A percentile compares a stretch with the other conserved stretches of the same genome.
Evolutionary conservation across 1,284 basidiomycete genomes (phyloP).

Genomic region (Singerocomus rubriflavus): DNA sequence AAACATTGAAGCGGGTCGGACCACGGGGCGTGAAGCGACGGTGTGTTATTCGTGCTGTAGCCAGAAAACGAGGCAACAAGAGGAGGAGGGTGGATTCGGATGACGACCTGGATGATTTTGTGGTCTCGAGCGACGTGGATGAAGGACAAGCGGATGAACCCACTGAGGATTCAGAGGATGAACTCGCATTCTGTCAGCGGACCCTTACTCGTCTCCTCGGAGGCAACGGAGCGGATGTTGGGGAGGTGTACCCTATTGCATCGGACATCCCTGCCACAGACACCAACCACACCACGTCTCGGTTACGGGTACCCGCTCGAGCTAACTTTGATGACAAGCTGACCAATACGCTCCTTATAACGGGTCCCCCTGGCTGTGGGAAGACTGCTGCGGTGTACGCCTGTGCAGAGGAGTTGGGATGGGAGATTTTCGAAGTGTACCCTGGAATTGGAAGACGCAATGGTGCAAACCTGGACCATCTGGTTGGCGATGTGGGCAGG

Average conservation of each 20-base stretch:
- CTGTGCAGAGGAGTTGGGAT: conserved; percentile 89
- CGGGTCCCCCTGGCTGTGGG: conserved; percentile 82
- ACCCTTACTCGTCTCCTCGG: conserved; percentile 16
- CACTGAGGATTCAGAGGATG: conserved; percentile 35
- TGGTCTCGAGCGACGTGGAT: conserved; percentile 45
- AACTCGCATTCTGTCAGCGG: conserved; percentile 31
- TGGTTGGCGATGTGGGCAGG: conserved; percentile 91
- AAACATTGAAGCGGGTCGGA: conserved; percentile 28
- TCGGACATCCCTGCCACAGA: conserved; percentile 13
- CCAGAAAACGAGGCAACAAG: conserved; percentile 44
- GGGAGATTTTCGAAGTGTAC: conserved; percentile 96
- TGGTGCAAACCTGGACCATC: conserved; percentile 72
- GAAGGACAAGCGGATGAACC: conserved; percentile 38
- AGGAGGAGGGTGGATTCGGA: conserved; percentile 49
- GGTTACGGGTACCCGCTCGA: conserved; percentile 6
- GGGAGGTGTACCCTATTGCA: conserved; percentile 24
- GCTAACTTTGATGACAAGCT: conserved; percentile 47
- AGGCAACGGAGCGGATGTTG: not conserved
- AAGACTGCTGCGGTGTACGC: conserved; percentile 95
- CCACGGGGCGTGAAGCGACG: conserved; percentile 46
- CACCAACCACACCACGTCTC: conserved; percentile 8
- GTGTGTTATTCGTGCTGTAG: conserved; percentile 50
- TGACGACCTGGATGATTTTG: conserved; percentile 50
- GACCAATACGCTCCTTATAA: conserved; percentile 82
- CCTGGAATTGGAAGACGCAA: conserved; percentile 91